A percentile compares a stretch with the other conserved stretches of the same genome.
Conservation (phyloP, 129 eudicot species). For the Centaurea solstitialis region DNA sequence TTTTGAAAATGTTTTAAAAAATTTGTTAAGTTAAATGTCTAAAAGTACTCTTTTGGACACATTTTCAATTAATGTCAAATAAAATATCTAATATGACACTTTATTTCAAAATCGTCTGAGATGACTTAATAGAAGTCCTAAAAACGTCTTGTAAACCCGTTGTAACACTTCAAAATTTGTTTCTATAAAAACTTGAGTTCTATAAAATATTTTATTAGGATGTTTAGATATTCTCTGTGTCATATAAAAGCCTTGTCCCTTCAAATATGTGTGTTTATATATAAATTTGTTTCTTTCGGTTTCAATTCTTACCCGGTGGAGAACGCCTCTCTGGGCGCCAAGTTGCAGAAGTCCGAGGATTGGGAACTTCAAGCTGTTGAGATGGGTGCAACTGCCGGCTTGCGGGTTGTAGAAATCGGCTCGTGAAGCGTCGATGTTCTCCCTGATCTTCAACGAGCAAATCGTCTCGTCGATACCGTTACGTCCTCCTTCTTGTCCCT, state of each 20-base stretch:
- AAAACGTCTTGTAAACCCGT: neutral
- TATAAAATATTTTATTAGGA: neutral
- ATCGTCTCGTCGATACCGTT: slow-evolving; percentile 70
- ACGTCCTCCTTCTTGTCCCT: neutral
- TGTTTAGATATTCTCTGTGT: neutral
- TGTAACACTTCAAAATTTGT: neutral
- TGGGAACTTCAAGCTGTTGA: slow-evolving; percentile 72
- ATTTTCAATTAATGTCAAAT: too few species aligned
- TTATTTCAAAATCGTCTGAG: neutral
- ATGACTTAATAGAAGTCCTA: too few species aligned
- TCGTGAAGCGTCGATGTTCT: slow-evolving; percentile 43
- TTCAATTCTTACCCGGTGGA: slow-evolving; percentile 44
- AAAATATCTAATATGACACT: too few species aligned
- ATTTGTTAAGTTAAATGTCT: neutral
- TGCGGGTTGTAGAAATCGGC: slow-evolving; percentile 66
- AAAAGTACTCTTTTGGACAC: too few species aligned
- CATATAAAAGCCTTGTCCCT: neutral
- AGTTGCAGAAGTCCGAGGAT: slow-evolving; percentile 47
- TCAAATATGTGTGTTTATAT: too few species aligned
- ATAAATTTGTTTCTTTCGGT: neutral
- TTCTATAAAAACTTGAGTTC: neutral
- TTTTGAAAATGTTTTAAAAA: too few species aligned
- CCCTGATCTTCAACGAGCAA: slow-evolving; percentile 46
- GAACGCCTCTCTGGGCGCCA: slow-evolving; percentile 62
- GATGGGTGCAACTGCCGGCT: slow-evolving; percentile 47